phyloP scores from a whole-genome alignment of 1,284 basidiomycete genomes.

The Cystobasidiaceae sp. region DNA sequence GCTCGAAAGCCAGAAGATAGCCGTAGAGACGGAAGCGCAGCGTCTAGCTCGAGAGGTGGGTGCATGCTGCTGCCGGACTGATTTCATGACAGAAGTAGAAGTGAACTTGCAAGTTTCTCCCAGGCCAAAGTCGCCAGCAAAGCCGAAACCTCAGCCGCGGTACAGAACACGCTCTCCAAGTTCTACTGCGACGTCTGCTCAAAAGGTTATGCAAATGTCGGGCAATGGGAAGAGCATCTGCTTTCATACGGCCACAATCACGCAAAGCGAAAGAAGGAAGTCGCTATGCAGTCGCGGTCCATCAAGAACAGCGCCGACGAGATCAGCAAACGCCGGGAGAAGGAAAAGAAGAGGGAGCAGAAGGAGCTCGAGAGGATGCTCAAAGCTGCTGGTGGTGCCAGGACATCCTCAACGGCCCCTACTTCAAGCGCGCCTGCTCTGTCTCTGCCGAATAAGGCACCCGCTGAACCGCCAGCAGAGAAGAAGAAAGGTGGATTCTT shows the following conservation, averaged over 20 bases:
- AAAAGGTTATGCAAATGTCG: constrained; percentile 22
- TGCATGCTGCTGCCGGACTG: neutral
- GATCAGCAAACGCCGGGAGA: constrained; percentile 22
- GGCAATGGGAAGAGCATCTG: constrained; percentile 28
- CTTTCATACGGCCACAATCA: constrained; percentile 25
- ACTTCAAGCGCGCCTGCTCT: neutral
- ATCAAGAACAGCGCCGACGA: constrained; percentile 17
- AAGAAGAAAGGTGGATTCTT: constrained; percentile 31
- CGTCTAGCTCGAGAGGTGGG: constrained; percentile 18
- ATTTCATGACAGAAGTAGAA: neutral
- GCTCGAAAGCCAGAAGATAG: constrained; percentile 24
- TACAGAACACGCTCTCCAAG: constrained; percentile 19
- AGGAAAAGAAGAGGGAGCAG: constrained; percentile 27
- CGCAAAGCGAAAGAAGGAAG: constrained; percentile 28
- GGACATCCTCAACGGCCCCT: no score
- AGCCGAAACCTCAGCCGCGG: neutral
- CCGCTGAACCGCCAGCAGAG: neutral
- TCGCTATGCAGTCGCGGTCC: constrained; percentile 13
- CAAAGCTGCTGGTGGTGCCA: constrained; percentile 24
- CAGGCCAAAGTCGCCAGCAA: constrained; percentile 16
- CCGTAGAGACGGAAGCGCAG: constrained; percentile 22
- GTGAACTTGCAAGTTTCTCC: neutral
- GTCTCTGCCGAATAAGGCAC: neutral
- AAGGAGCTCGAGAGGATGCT: constrained; percentile 27
- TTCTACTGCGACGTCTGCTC: constrained; percentile 24